Conservation (phyloP, 140 eudicot species). For the Stevia rebaudiana region DNA sequence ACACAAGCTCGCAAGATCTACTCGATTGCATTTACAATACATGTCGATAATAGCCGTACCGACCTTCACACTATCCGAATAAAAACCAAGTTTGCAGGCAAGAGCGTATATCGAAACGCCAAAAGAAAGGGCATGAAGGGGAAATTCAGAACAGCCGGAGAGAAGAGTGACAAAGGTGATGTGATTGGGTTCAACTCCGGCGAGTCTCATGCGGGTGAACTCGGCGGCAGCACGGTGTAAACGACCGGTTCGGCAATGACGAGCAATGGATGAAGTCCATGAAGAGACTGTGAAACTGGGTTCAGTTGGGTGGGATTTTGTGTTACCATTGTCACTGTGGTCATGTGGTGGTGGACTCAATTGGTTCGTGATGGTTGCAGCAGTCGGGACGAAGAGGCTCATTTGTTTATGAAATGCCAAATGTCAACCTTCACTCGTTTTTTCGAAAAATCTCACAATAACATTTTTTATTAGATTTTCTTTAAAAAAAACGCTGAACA, state of each 20-base stretch:
- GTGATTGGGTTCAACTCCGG: slow-evolving; percentile 66
- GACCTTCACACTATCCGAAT: slow-evolving; percentile 43
- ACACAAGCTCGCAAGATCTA: slow-evolving; percentile 43
- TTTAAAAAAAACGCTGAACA: no score
- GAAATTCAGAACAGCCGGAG: slow-evolving; percentile 53
- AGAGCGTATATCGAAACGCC: slow-evolving; percentile 58
- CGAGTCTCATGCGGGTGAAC: slow-evolving; percentile 54
- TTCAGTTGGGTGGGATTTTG: background rate
- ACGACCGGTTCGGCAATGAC: slow-evolving; percentile 52
- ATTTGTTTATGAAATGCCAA: slow-evolving; percentile 3
- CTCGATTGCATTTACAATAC: slow-evolving; percentile 52
- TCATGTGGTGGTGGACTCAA: background rate
- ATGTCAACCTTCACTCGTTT: background rate
- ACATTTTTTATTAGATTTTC: no score
- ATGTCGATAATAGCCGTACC: slow-evolving; percentile 60
- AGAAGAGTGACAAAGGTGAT: slow-evolving; percentile 64
- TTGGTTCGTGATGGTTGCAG: slow-evolving; percentile 5
- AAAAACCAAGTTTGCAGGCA: slow-evolving; percentile 48
- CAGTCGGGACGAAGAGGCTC: slow-evolving; percentile 13
- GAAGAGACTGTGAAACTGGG: slow-evolving; percentile 30
- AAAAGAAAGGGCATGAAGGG: slow-evolving; percentile 27
- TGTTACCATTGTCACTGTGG: background rate
- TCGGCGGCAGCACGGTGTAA: slow-evolving; percentile 45
- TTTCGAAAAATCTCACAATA: no score
- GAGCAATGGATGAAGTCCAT: slow-evolving; percentile 76